Percentiles rank a stretch among this genome's conserved stretches.
phyloP scores from a whole-genome alignment of 805 yeast species.

The Ogataea wickerhamii region DNA sequence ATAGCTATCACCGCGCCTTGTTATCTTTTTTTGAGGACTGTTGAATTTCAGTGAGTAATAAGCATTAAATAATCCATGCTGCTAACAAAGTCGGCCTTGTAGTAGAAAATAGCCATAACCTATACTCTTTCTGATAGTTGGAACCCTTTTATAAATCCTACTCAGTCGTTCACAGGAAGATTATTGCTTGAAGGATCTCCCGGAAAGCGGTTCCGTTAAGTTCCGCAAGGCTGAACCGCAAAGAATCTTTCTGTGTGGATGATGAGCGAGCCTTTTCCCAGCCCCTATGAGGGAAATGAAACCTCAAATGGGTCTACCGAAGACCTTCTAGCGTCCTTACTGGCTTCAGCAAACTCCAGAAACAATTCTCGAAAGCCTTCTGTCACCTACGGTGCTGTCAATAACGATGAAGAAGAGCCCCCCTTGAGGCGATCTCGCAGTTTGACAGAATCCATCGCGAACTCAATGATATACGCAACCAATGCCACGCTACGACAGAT shows the following conservation, averaged over 20 bases:
- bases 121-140: no score
- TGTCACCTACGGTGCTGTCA: conserved; percentile 9
- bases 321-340: conserved; percentile 14
- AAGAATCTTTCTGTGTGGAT: neutral
- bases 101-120: no score
- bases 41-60: no score
- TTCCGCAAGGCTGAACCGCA: neutral
- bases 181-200: neutral
- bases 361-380: conserved; percentile 14
- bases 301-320: conserved; percentile 13
- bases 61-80: no score
- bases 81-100: no score
- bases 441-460: conserved; percentile 29
- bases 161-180: no score
- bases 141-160: no score
- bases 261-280: conserved; percentile 23
- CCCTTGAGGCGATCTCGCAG: conserved; percentile 21
- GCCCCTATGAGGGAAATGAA: conserved; percentile 9
- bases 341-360: conserved; percentile 9
- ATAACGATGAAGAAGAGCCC: conserved; percentile 9
- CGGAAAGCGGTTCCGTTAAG: neutral
- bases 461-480: conserved; percentile 24
- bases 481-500: conserved; percentile 28
- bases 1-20: conserved; percentile 1
- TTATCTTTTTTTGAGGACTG: neutral